A percentile compares a stretch with the other conserved stretches of the same genome.
Conservation (phyloP, 768 basidiomycete species). For the Lyophyllum decastes region DNA sequence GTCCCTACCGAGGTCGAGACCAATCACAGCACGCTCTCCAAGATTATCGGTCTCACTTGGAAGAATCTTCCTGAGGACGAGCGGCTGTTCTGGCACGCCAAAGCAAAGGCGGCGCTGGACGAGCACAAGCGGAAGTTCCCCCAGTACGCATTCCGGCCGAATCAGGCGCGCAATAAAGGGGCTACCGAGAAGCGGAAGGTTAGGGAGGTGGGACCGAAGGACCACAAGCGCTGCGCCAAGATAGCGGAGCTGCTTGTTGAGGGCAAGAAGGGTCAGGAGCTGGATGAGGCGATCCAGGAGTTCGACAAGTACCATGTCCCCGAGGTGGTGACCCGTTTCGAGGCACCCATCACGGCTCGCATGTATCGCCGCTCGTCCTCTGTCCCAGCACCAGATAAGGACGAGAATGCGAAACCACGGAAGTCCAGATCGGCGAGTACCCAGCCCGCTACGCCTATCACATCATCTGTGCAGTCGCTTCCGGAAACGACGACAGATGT, state of each 20-base stretch:
- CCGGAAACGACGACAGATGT: conserved; percentile 17
- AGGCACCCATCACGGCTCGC: conserved; percentile 71
- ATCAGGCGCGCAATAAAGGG: conserved; percentile 48
- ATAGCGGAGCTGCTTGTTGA: conserved; percentile 65
- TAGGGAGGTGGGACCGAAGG: conserved; percentile 64
- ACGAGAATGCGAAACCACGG: conserved; percentile 28
- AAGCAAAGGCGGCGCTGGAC: conserved; percentile 70
- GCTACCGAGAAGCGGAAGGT: conserved; percentile 54
- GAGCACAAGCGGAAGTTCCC: conserved; percentile 79
- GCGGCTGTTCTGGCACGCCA: conserved; percentile 74
- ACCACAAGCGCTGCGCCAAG: conserved; percentile 63
- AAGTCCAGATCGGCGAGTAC: conserved; percentile 38
- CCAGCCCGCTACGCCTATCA: conserved; percentile 30
- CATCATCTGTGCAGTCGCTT: conserved; percentile 19
- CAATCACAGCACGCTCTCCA: conserved; percentile 80
- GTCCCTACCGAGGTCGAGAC: conserved; percentile 79
- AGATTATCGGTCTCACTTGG: conserved; percentile 86
- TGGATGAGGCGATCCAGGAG: conserved; percentile 55
- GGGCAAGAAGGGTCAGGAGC: conserved; percentile 55
- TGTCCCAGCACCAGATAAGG: conserved; percentile 47
- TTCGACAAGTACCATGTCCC: conserved; percentile 56
- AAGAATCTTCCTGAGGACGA: conserved; percentile 76
- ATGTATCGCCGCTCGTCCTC: conserved; percentile 71
- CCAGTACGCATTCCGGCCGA: conserved; percentile 72
- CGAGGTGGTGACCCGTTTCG: conserved; percentile 70